Base-by-base conservation (phyloP, 1,284 basidiomycete genomes). In the Puccinia polysora region DNA sequence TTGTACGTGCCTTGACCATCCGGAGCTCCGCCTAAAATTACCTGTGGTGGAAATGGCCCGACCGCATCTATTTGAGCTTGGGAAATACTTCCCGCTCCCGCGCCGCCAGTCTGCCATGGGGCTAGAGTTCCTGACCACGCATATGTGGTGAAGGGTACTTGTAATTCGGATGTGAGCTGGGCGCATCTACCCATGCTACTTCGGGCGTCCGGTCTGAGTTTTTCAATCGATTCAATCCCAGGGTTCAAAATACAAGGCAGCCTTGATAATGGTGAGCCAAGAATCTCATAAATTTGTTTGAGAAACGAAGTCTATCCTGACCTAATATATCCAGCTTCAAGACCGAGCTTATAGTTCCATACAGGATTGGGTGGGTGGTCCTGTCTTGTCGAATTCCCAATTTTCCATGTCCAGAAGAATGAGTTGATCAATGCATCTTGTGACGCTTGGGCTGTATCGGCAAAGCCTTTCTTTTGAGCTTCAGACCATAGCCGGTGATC, bases 401-500 rank as follows among this genome's bases (percentile, higher is more conserved):
- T 86, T 85, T 89, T 94, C 92, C 91, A 97, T 2, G 90, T 94
- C 93, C 93, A 68, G 65, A 73, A 68, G 85, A 87, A 81, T 85
- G 87, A 81, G 85, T 72, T 72, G 5, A 71, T 71, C 25, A 63
- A 53, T 3, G 69, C 58, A 64, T 71, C 69, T 47, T 71, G 69
- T 20, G 56, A 53, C 12, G 59, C 58, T 36, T 25, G 34, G 7
- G 58, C 59, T 28, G 53, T 49, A n/a, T 72, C 69, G 23, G 59
- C 59, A 56, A 72, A 64, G 15, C 34, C 49, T 52, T 55, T 52
- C 25, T 72, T 72, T 62, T 43, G 36, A 15, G 40, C 15, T 10
- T 63, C 38, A 25, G 69, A 40, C 69, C 69, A 72, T 45, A 38
- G 34, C 15, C 50, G 45, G 38, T 63, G 60, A 49, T 72, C 69